Evolutionary conservation across 306 rosid genomes (phyloP).

Genomic region (Carpinus fangiana): DNA sequence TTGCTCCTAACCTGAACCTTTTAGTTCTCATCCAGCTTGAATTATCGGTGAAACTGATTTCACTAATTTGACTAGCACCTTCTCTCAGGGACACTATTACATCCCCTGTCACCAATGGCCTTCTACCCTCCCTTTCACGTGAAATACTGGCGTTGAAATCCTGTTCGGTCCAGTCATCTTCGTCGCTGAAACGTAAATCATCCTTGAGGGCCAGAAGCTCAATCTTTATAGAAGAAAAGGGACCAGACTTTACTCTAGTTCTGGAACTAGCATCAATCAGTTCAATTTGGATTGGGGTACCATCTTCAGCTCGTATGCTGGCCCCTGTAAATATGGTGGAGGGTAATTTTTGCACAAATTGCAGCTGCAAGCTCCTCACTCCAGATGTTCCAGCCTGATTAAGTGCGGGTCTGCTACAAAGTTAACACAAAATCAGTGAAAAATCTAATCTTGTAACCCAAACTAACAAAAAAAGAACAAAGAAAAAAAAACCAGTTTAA

Average conservation of each 20-base stretch:
- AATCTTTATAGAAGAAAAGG: conserved; percentile 46
- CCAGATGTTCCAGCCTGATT: conserved; percentile 40
- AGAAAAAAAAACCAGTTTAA: too few species aligned
- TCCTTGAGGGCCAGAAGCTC: conserved; percentile 51
- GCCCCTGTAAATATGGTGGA: conserved; percentile 39
- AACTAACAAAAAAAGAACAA: too few species aligned
- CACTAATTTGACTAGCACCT: conserved; percentile 40
- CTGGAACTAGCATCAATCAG: conserved; percentile 45
- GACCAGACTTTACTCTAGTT: conserved; percentile 37
- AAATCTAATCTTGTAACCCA: background rate
- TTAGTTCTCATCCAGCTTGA: conserved; percentile 62
- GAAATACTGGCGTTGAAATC: conserved; percentile 46
- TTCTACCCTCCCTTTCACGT: conserved; percentile 48
- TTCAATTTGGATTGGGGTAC: conserved; percentile 32
- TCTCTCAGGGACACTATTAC: conserved; percentile 29
- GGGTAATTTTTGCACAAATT: conserved; percentile 39
- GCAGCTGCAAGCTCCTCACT: conserved; percentile 43
- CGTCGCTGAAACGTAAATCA: conserved; percentile 41
- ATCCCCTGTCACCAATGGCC: conserved; percentile 56
- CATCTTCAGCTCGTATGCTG: conserved; percentile 30
- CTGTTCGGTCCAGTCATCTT: conserved; percentile 53
- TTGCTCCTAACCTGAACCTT: conserved; percentile 62
- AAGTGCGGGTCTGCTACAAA: conserved; percentile 38
- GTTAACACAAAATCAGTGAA: background rate
- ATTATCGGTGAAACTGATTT: conserved; percentile 50